These are phyloP conservation scores for Acanthamoeba culbertsoni DNA, from an alignment of 208 protist genomes.

Conservation along the genomic window DNA sequence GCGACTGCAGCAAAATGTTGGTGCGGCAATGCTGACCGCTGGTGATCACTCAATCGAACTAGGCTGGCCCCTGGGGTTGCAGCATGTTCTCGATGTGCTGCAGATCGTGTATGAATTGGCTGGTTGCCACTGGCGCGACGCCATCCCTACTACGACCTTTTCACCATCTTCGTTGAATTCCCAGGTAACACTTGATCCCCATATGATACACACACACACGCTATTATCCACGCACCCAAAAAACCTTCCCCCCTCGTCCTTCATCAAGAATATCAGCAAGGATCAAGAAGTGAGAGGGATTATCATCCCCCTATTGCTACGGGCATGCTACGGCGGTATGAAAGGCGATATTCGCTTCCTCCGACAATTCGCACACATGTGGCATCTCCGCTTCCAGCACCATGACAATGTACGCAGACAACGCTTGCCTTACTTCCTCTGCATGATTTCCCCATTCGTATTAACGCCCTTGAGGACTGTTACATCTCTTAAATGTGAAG, in stretches of 20 bases:
- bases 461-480: background rate
- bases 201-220: background rate
- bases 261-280: background rate
- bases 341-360: conserved; percentile 14
- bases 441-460: too few relatives aligned
- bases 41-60: too few relatives aligned
- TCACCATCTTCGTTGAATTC: too few relatives aligned
- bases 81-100: background rate
- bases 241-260: background rate
- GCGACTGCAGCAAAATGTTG: background rate
- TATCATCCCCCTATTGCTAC: background rate
- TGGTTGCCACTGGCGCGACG: background rate
- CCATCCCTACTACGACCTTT: too few relatives aligned
- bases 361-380: background rate
- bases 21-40: background rate
- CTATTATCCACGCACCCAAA: background rate
- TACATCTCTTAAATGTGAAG: background rate
- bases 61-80: background rate
- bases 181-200: background rate
- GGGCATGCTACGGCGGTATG: conserved; percentile 32
- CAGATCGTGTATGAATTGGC: conserved; percentile 20
- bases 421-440: too few relatives aligned
- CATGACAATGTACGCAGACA: background rate
- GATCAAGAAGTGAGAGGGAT: background rate
- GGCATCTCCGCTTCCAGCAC: background rate